These are phyloP conservation scores for Fusarium cyanostomum DNA, from an alignment of 2,329 filamentous ascomycete species.

Conservation along the genomic window DNA sequence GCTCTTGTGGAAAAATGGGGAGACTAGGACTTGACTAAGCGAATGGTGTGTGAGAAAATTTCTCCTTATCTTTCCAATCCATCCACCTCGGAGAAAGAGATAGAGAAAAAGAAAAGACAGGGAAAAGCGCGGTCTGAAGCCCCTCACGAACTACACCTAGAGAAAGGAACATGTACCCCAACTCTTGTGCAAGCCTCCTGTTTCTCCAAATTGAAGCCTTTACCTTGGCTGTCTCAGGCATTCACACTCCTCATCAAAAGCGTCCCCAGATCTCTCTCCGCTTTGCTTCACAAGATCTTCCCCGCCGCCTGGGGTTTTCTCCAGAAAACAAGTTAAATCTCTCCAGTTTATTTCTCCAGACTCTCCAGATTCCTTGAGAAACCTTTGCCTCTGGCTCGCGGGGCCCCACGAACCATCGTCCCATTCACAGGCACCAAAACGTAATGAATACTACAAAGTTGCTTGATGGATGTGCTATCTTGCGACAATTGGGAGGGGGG, in stretches of 20 bases:
- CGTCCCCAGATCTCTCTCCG: slow-evolving; percentile 20
- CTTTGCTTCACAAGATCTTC: slow-evolving; percentile 8
- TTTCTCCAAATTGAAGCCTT: slow-evolving; percentile 30
- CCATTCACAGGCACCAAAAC: slow-evolving; percentile 31
- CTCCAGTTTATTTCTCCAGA: slow-evolving; percentile 26
- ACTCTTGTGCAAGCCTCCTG: neutral
- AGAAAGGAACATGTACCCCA: slow-evolving; percentile 15
- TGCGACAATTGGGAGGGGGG: neutral
- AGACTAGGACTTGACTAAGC: neutral
- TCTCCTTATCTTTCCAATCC: slow-evolving; percentile 10
- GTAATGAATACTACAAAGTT: slow-evolving; percentile 40
- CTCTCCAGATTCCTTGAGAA: slow-evolving; percentile 7
- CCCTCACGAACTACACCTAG: slow-evolving; percentile 5
- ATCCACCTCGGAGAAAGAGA: slow-evolving; percentile 29
- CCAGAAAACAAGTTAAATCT: slow-evolving; percentile 35
- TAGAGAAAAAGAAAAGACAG: slow-evolving; percentile 15
- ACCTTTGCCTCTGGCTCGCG: slow-evolving; percentile 27
- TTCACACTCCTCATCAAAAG: neutral
- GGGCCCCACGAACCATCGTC: slow-evolving; percentile 38
- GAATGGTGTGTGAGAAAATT: neutral
- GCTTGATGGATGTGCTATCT: slow-evolving; percentile 15
- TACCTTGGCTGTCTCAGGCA: slow-evolving; percentile 20
- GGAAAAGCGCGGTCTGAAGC: neutral
- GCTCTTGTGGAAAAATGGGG: neutral
- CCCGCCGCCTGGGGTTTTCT: slow-evolving; percentile 20